Base-by-base conservation (phyloP, 164 flowering plant species). In the Santalum album region DNA sequence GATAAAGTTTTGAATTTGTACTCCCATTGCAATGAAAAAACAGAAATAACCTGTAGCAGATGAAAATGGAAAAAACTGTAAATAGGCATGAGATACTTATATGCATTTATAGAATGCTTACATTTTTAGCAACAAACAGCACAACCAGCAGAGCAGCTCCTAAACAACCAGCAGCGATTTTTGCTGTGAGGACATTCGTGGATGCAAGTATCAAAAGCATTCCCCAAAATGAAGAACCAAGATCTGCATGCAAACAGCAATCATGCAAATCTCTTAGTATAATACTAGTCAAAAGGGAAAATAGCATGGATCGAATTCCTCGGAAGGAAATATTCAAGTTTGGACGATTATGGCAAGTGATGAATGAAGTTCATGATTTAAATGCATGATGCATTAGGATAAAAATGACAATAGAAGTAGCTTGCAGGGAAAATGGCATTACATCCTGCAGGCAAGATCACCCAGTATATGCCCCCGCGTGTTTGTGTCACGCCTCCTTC, bases 361-460 rank as follows among this genome's bases (percentile, higher is more conserved):
- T 26, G 22, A 29, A 50, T 50, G 10, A 29, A 29, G 6, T 26
- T 15, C 15, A 26, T 50, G 34, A 16, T 50, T 16, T 26, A 25
- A 16, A 17, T 26, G 53, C 22, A 29, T 26, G 53, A 27, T 34
- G 27, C 32, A n/a, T 43, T 11, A 35, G n/a, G n/a, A 49, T 35
- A 42, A 25, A 19, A 2, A 16, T 26, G 23, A 51, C 14, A 39
- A 48, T 36, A 54, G n/a, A 61, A 18, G n/a, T 15, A 46, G 24
- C 20, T n/a, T n/a, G 7, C 11, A 52, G 39, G 52, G 42, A 18
- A 32, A 62, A 44, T 16, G 21, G n/a, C 9, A 62, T 70, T 91
- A 91, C 98, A 91, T 78, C 98, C 98, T 54, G 98, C 98, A 25
- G 98, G 98, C 68, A 91, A 77, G 73, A 91, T 91, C 57, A 88